These are phyloP conservation scores for barrel medic (Medicago truncatula) DNA, from an alignment of 306 rosid species.

Conservation along the genomic window MtrunA17r5.0-ANR NC_053043.1:50841501-50842000, in stretches of 20 bases:
- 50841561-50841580: not conserved
- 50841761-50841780: slow-evolving; percentile 13
- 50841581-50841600: slow-evolving; percentile 6
- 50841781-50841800: slow-evolving; percentile 25
- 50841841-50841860: slow-evolving; percentile 25
- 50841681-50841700: slow-evolving; percentile 14
- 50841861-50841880: slow-evolving; percentile 31
- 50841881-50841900: slow-evolving; percentile 49
- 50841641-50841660: slow-evolving; percentile 4
- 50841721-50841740: slow-evolving; percentile 37
- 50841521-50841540: slow-evolving; percentile 21
- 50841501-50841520: slow-evolving; percentile 3
- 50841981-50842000: slow-evolving; percentile 46
- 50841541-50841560: not conserved
- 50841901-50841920: slow-evolving; percentile 42
- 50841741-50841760: slow-evolving; percentile 39
- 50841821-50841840: slow-evolving; percentile 22
- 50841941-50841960: slow-evolving; percentile 29
- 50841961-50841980: slow-evolving; percentile 44
- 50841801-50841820: slow-evolving; percentile 15
- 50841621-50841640: slow-evolving; percentile 22
- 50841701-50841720: not conserved
- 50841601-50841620: not conserved
- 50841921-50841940: slow-evolving; percentile 16
- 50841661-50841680: not conserved